Conservation (phyloP, 768 basidiomycete species). For the Daedaleopsis nitida region DNA sequence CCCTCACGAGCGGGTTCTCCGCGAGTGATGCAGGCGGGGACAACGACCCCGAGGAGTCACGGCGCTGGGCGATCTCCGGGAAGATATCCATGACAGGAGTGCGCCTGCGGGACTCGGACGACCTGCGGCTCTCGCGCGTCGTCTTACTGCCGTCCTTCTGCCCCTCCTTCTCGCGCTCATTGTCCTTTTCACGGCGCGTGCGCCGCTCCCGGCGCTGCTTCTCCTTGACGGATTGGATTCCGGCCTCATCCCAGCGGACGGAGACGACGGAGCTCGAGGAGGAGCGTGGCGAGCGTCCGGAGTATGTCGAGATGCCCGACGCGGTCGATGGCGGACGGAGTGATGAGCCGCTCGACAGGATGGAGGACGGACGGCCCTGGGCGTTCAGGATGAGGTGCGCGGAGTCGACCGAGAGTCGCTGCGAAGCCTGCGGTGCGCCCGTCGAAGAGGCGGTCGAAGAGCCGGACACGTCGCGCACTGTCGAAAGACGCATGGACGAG, state of each 20-base stretch:
- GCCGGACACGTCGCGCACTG: constrained; percentile 24
- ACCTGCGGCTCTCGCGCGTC: constrained; percentile 45
- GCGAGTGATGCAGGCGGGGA: constrained; percentile 10
- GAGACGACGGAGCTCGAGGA: constrained; percentile 38
- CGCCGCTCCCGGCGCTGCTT: constrained; percentile 31
- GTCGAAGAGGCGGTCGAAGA: constrained; percentile 15
- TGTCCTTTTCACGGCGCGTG: constrained; percentile 36
- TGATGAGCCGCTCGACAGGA: constrained; percentile 44
- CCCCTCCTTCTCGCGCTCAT: constrained; percentile 18
- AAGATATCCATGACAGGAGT: constrained; percentile 63
- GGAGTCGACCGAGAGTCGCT: constrained; percentile 37
- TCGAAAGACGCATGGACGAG: constrained; percentile 34
- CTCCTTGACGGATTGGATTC: constrained; percentile 51
- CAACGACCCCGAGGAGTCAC: constrained; percentile 10
- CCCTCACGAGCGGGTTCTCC: constrained; percentile 36
- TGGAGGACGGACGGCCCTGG: constrained; percentile 40
- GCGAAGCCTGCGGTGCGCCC: constrained; percentile 15
- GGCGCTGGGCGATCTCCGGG: constrained; percentile 38
- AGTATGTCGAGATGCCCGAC: constrained; percentile 42
- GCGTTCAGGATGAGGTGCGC: constrained; percentile 35
- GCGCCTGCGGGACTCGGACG: constrained; percentile 53
- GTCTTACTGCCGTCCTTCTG: constrained; percentile 28
- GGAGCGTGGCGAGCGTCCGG: constrained; percentile 40
- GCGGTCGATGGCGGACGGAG: constrained; percentile 49
- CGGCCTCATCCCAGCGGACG: constrained; percentile 54